Base-by-base conservation (phyloP, 345 rosid genomes). In the Lenwebbia sp. region DNA sequence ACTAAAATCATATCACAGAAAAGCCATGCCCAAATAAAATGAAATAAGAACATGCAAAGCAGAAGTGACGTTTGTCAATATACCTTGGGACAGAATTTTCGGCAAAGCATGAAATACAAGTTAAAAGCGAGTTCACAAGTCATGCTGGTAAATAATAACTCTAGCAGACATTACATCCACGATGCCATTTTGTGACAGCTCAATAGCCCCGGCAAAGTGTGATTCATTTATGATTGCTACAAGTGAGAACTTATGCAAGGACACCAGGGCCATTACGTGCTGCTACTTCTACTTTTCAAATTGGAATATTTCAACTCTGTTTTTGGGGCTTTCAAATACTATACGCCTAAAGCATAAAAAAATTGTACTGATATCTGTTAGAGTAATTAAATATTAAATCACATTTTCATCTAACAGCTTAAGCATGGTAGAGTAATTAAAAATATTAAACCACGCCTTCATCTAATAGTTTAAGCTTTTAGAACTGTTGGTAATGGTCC, bases 21-120 rank as follows among this genome's bases (percentile, higher is more conserved):
- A 60, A 60, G 7, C 74, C 74, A 60, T 7, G 17, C 74, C 74
- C 74, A 60, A 28, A 37, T 60, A 60, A 60, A 60, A 60, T 60
- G 74, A 60, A 60, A n/a, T 60, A 54, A 50, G 23, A 58, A 57
- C 25, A 57, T 25, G n/a, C 74, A 47, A 56, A 57, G 75, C 22
- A 54, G 19, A n/a, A 49, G 30, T 44, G n/a, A 60, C 47, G 81
- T 85, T 40, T 85, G 13, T 30, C 40, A n/a, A 50, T 22, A 62
- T 89, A 96, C 98, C 99, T 97, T 95, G 28, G 99, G 95, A 90
- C 99, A 54, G 5, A 41, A 41, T 41, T 41, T 41, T 41, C 99
- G 99, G 58, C 40, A 21, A 28, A 60, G 74, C 40, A 60, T 60
- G 33, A 54, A 17, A 70, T 47, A 19, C 30, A 25, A 21, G 28